These are phyloP conservation scores for Diutina scorzettiae DNA, from an alignment of 1,139 yeast genomes.

Conservation along the genomic window DNA sequence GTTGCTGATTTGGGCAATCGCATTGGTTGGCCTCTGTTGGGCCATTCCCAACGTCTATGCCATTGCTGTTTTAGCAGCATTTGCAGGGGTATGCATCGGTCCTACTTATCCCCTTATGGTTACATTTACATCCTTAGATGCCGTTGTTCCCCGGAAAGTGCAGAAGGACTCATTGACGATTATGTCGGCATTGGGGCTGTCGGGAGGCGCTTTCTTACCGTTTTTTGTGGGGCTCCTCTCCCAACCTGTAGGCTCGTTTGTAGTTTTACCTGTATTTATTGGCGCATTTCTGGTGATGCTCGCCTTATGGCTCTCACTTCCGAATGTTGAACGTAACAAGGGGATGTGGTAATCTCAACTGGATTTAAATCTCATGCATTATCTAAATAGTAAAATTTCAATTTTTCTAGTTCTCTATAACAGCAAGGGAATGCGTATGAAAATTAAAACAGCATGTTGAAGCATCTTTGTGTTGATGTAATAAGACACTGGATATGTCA, in stretches of 20 bases:
- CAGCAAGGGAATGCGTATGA: no score
- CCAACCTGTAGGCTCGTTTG: constrained; percentile 39
- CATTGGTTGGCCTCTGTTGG: constrained; percentile 35
- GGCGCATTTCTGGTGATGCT: constrained; percentile 26
- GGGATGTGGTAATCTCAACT: not conserved
- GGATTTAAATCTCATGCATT: no score
- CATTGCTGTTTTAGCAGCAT: constrained; percentile 33
- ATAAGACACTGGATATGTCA: no score
- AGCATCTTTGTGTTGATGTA: no score
- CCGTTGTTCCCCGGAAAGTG: constrained; percentile 39
- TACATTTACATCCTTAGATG: constrained; percentile 6
- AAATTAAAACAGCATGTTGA: no score
- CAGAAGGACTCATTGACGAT: constrained; percentile 42
- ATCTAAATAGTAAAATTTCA: no score
- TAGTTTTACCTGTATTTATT: constrained; percentile 42
- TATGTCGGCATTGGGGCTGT: constrained; percentile 47
- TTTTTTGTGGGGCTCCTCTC: constrained; percentile 43
- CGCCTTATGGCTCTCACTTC: constrained; percentile 33
- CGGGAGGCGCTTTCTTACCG: constrained; percentile 51
- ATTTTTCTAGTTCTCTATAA: no score
- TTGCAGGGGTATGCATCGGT: constrained; percentile 40
- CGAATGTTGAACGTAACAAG: constrained; percentile 18
- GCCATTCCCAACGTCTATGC: constrained; percentile 25
- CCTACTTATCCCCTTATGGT: constrained; percentile 47
- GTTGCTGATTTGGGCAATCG: constrained; percentile 21